Evolutionary conservation across 805 yeast species (phyloP), one percentile per base, ranked within the genome.

Genomic region (Saccharomycopsis guyanensis): DNA sequence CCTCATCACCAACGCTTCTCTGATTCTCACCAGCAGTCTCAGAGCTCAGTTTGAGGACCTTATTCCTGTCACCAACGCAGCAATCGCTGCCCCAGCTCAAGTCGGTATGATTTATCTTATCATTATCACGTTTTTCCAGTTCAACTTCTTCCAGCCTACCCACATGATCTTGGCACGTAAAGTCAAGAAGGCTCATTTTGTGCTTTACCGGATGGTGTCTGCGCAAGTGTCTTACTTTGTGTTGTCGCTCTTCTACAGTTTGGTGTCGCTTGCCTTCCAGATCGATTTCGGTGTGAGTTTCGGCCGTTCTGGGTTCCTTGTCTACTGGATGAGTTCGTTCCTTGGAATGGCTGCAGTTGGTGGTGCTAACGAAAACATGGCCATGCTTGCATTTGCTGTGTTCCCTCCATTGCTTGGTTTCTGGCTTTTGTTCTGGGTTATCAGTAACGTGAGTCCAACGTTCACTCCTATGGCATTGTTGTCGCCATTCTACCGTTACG

Each of bases 291-390:
- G 66, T 13, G 59, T 51, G 1, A 58, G 83, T 0, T 82, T 75
- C 66, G 85, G 83, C 1, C 64, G 60, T 12, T 68, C 79, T 3
- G 88, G 88, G 0, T 82, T 82, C 59, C 66, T 82, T 23, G 80
- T 82, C 1, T 68, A 67, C 49, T 83, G 88, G 89, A 71, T 78
- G 72, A 55, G 73, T 29, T 63, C 74, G 4, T 82, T 59, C 54
- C 53, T 82, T 38, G 72, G 82, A 6, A 79, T 82, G 81, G 59
- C 76, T 47, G 82, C 86, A 0, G 76, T 82, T 25, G 91, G 89
- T 46, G 71, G 78, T 23, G 75, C 78, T 24, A 79, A 77, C 56
- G 88, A 83, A 60, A 73, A 77, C 46, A 64, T 70, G 49, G 78
- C 78, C 0, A 59, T 76, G 56, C 34, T 77, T 12, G 57, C 70